phyloP scores from a whole-genome alignment of 768 basidiomycete species.

The Leccinum subtestaceum region DNA sequence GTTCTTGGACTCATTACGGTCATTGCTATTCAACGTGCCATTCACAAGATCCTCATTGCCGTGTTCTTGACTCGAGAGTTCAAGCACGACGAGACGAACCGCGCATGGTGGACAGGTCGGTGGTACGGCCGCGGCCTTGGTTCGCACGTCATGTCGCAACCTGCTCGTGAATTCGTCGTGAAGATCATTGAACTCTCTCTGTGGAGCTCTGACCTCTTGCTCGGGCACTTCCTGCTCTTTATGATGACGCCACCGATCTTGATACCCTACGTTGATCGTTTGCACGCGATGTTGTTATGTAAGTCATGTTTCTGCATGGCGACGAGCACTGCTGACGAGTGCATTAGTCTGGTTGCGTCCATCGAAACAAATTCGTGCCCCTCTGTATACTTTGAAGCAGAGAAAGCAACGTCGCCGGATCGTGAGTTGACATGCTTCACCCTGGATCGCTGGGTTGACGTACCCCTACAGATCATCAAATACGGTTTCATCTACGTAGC shows the following conservation, averaged over 20 bases:
- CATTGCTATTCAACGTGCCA: slow-evolving; percentile 85
- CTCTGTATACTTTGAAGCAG: slow-evolving; percentile 87
- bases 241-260: slow-evolving; percentile 85
- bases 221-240: slow-evolving; percentile 85
- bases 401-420: slow-evolving; percentile 88
- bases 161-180: slow-evolving; percentile 94
- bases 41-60: slow-evolving; percentile 92
- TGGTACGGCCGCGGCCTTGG: slow-evolving; percentile 98
- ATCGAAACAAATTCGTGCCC: slow-evolving; percentile 90
- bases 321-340: slow-evolving; percentile 15
- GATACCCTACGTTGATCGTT: slow-evolving; percentile 86
- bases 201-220: slow-evolving; percentile 92
- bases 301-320: slow-evolving; percentile 22
- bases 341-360: slow-evolving; percentile 87
- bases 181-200: slow-evolving; percentile 96
- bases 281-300: slow-evolving; percentile 92
- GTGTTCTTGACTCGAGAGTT: slow-evolving; percentile 96
- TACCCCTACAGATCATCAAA: slow-evolving; percentile 61
- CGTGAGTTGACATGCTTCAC: slow-evolving; percentile 43
- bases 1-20: slow-evolving; percentile 91
- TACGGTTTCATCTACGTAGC: slow-evolving; percentile 77
- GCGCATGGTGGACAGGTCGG: slow-evolving; percentile 98
- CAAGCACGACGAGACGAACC: slow-evolving; percentile 98
- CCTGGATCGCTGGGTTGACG: slow-evolving; percentile 4
- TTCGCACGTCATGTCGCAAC: slow-evolving; percentile 91